phyloP scores from a whole-genome alignment of 768 basidiomycete genomes.

The Daedalea quercina region DNA sequence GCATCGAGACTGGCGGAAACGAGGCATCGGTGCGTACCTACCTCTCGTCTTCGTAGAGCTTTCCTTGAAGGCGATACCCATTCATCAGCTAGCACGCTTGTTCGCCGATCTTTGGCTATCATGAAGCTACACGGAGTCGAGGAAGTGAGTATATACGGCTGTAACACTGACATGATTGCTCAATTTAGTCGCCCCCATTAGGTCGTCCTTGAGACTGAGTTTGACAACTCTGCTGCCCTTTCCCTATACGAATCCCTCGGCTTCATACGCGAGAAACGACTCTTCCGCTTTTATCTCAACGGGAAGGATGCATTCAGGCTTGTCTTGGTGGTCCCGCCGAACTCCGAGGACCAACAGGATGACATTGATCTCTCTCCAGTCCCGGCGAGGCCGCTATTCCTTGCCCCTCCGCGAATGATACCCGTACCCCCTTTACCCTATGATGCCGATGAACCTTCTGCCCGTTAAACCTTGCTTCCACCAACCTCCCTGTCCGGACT shows the following conservation, averaged over 20 bases:
- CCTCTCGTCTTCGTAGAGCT: slow-evolving; percentile 8
- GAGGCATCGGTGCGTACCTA: slow-evolving; percentile 82
- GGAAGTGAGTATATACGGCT: slow-evolving; percentile 55
- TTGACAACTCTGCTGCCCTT: slow-evolving; percentile 84
- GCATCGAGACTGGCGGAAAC: slow-evolving; percentile 73
- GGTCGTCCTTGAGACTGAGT: slow-evolving; percentile 95
- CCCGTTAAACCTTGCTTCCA: neutral
- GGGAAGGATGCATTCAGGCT: slow-evolving; percentile 93
- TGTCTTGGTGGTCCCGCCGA: slow-evolving; percentile 49
- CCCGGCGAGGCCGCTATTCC: slow-evolving; percentile 5
- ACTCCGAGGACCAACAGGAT: slow-evolving; percentile 9
- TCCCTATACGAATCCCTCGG: slow-evolving; percentile 88
- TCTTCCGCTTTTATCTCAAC: slow-evolving; percentile 94
- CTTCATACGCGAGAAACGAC: slow-evolving; percentile 91
- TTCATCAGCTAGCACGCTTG: slow-evolving; percentile 78
- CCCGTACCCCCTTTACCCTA: slow-evolving; percentile 16
- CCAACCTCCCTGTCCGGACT: neutral
- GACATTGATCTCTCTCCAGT: neutral
- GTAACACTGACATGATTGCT: neutral
- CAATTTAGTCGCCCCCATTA: slow-evolving; percentile 22
- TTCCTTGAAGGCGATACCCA: slow-evolving; percentile 23
- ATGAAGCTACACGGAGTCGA: slow-evolving; percentile 83
- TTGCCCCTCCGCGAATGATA: slow-evolving; percentile 17
- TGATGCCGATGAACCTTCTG: slow-evolving; percentile 20
- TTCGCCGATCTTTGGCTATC: slow-evolving; percentile 71